Percentiles rank a stretch among this genome's conserved stretches.
These are phyloP conservation scores for Talaromyces sp. DNA, from an alignment of 2,329 filamentous ascomycete species.

Conservation along the genomic window DNA sequence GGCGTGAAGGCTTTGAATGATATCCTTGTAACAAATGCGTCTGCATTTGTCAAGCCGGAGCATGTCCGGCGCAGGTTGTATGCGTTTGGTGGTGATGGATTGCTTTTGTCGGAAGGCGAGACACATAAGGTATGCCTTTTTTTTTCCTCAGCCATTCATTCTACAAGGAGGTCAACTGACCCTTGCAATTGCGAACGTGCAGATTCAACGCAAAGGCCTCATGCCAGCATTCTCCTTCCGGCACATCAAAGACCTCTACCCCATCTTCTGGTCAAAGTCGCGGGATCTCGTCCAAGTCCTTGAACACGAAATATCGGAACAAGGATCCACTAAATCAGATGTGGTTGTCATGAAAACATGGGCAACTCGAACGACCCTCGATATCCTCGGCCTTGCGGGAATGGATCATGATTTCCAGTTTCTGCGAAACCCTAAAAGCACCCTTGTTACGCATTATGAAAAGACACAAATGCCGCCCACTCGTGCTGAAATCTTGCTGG, in stretches of 20 bases:
- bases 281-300: conserved; percentile 65
- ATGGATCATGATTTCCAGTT: conserved; percentile 69
- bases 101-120: conserved; percentile 80
- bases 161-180: too few relatives aligned
- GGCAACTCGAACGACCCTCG: conserved; percentile 66
- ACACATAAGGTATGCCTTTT: conserved; percentile 64
- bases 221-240: conserved; percentile 82
- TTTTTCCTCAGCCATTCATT: too few relatives aligned
- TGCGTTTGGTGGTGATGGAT: conserved; percentile 40
- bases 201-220: conserved; percentile 70
- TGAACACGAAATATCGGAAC: conserved; percentile 41
- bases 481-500: neutral
- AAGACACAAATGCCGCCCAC: conserved; percentile 20
- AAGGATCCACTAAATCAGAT: conserved; percentile 22
- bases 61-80: conserved; percentile 44
- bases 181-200: neutral
- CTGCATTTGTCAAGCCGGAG: conserved; percentile 65
- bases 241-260: conserved; percentile 80
- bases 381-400: conserved; percentile 71
- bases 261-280: conserved; percentile 80
- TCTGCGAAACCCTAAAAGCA: conserved; percentile 57
- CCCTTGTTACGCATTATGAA: conserved; percentile 48
- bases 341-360: conserved; percentile 58
- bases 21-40: conserved; percentile 64
- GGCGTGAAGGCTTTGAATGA: conserved; percentile 66